These are phyloP conservation scores for Thielaviopsis ethacetica DNA, from an alignment of 2,329 filamentous ascomycete species.

Conservation along the genomic window DNA sequence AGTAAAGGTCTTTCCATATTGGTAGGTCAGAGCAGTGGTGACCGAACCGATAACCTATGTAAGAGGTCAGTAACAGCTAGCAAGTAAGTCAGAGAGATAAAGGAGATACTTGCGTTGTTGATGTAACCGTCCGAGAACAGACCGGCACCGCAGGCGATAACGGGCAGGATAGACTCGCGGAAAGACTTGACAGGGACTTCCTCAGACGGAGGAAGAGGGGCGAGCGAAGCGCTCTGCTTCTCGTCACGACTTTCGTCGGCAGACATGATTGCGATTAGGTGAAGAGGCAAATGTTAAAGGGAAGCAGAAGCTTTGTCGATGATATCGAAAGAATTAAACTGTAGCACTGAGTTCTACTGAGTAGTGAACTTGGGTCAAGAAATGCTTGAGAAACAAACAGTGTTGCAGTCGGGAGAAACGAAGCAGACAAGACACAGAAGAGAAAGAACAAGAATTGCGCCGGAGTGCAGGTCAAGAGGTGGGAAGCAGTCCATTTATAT, in stretches of 20 bases:
- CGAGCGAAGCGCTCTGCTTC: not conserved
- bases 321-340: not conserved
- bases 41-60: slow-evolving; percentile 70
- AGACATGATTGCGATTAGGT: not conserved
- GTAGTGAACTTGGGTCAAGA: too few species aligned
- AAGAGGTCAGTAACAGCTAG: not conserved
- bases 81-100: not conserved
- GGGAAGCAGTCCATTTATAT: too few species aligned
- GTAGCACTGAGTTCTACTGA: too few species aligned
- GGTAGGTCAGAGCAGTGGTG: slow-evolving; percentile 51
- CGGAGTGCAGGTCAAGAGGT: too few species aligned
- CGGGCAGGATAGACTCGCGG: slow-evolving; percentile 32
- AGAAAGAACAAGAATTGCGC: too few species aligned
- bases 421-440: too few species aligned
- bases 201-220: not conserved
- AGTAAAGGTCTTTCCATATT: slow-evolving; percentile 58
- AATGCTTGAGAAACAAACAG: too few species aligned
- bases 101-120: slow-evolving; percentile 47
- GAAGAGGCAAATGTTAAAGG: not conserved
- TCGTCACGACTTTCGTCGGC: slow-evolving; percentile 1
- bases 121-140: slow-evolving; percentile 87
- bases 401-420: too few species aligned
- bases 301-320: not conserved
- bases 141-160: slow-evolving; percentile 77
- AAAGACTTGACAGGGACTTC: slow-evolving; percentile 4